Conservation (phyloP, 2,329 filamentous ascomycete genomes). For the Aspergillus sp. region DNA sequence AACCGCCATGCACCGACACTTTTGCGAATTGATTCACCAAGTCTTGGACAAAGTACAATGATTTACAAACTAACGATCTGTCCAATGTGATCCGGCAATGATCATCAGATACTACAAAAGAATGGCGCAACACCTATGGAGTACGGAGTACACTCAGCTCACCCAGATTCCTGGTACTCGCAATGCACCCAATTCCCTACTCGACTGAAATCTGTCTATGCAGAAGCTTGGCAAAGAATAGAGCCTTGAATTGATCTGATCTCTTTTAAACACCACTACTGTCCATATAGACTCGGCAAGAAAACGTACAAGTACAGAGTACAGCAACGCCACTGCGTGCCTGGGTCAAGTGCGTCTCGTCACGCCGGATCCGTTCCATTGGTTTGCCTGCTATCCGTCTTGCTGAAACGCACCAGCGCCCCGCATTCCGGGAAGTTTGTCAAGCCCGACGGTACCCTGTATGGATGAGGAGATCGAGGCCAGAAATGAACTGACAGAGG, state of each 20-base stretch:
- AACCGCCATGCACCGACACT: too few relatives aligned
- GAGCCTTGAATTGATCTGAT: not conserved
- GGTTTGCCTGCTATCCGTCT: not conserved
- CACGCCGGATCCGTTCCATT: not conserved
- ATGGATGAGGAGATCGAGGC: not conserved
- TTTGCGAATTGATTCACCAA: too few relatives aligned
- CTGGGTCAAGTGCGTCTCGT: not conserved
- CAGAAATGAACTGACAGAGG: not conserved
- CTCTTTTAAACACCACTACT: not conserved
- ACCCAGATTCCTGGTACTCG: too few relatives aligned
- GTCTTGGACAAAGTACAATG: too few relatives aligned
- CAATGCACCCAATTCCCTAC: too few relatives aligned
- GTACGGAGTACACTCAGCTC: not conserved
- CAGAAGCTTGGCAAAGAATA: not conserved
- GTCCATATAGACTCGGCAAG: not conserved
- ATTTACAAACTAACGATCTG: too few relatives aligned
- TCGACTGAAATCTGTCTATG: too few relatives aligned
- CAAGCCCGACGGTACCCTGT: conserved; percentile 3
- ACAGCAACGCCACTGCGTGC: not conserved
- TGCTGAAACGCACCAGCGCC: conserved; percentile 12
- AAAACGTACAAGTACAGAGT: not conserved
- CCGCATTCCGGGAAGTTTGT: conserved; percentile 14
- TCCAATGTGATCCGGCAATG: too few relatives aligned
- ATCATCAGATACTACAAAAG: too few relatives aligned
- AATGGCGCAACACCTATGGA: not conserved